These are phyloP conservation scores for Vanilla planifolia DNA, from an alignment of 106 monocot species.

Conservation along the genomic window DNA sequence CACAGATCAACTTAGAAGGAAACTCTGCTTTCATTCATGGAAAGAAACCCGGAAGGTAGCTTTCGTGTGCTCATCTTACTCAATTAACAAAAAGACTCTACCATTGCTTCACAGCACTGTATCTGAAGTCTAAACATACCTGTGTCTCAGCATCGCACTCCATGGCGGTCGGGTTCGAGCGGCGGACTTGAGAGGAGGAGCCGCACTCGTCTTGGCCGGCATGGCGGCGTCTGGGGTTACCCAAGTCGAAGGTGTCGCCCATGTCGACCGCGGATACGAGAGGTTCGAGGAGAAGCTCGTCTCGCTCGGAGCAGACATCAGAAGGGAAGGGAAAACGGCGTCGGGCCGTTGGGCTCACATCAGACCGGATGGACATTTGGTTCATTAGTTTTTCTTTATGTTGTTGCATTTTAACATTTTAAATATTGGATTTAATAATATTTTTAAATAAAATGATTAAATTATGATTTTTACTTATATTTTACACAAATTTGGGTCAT, in stretches of 20 bases:
- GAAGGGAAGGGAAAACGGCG: too few relatives aligned
- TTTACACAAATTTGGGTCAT: too few relatives aligned
- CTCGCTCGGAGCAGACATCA: conserved; percentile 29
- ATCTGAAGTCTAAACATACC: too few relatives aligned
- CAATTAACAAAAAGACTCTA: neutral
- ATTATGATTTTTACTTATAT: too few relatives aligned
- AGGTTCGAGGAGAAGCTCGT: conserved; percentile 34
- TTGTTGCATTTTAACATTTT: too few relatives aligned
- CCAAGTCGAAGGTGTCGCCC: conserved; percentile 23
- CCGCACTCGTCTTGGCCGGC: conserved; percentile 48
- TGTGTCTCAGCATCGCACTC: conserved; percentile 16
- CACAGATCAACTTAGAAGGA: conserved; percentile 19
- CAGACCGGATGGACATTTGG: too few relatives aligned
- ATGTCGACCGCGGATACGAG: conserved; percentile 47
- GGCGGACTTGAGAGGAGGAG: conserved; percentile 43
- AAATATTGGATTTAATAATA: too few relatives aligned
- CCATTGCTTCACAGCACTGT: neutral
- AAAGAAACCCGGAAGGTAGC: conserved; percentile 20
- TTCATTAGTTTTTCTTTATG: too few relatives aligned
- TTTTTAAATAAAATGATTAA: too few relatives aligned
- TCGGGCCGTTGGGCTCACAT: too few relatives aligned
- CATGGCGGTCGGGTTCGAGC: conserved; percentile 25
- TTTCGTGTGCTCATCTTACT: neutral
- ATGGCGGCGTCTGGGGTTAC: conserved; percentile 38
- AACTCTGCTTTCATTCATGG: conserved; percentile 28